Percentiles rank a stretch among this genome's conserved stretches.
These are phyloP conservation scores for Vairimorpha ceranae DNA, from an alignment of 371 early-diverging fungal genomes.

Conservation along the genomic window DNA sequence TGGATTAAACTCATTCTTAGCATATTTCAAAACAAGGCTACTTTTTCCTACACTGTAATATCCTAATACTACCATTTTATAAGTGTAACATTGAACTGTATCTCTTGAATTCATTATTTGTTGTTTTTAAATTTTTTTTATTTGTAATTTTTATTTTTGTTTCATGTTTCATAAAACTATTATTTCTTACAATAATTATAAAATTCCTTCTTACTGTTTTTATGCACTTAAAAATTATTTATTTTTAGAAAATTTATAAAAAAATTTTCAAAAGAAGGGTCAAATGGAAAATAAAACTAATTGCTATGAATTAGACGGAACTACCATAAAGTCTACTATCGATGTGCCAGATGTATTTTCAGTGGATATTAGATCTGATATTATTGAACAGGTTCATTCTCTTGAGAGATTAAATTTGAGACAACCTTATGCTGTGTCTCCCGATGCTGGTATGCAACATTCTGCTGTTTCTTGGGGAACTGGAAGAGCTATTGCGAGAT, in stretches of 20 bases:
- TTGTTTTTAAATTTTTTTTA: not conserved
- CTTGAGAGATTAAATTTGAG: slow-evolving; percentile 95
- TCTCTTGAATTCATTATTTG: slow-evolving; percentile 15
- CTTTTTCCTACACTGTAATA: slow-evolving; percentile 63
- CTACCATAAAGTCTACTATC: slow-evolving; percentile 37
- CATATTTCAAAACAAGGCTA: slow-evolving; percentile 69
- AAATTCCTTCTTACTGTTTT: no score
- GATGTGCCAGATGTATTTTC: slow-evolving; percentile 85
- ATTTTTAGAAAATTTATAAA: slow-evolving; percentile 7
- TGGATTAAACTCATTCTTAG: slow-evolving; percentile 86
- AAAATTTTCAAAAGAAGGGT: slow-evolving; percentile 41
- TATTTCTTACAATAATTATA: no score
- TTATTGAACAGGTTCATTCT: slow-evolving; percentile 89
- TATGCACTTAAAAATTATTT: no score
- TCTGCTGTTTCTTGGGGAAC: slow-evolving; percentile 99
- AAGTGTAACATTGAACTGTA: slow-evolving; percentile 50
- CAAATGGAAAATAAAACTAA: slow-evolving; percentile 45
- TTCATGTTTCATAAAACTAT: no score
- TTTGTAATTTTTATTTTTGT: no score
- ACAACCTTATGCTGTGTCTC: slow-evolving; percentile 92
- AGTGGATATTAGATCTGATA: slow-evolving; percentile 90
- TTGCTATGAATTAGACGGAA: slow-evolving; percentile 46
- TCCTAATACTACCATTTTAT: slow-evolving; percentile 63
- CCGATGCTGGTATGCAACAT: slow-evolving; percentile 97
- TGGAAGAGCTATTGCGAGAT: slow-evolving; percentile 95